These are phyloP conservation scores for Verticillium klebahnii DNA, from an alignment of 2,329 filamentous ascomycete genomes.

Conservation along the genomic window DNA sequence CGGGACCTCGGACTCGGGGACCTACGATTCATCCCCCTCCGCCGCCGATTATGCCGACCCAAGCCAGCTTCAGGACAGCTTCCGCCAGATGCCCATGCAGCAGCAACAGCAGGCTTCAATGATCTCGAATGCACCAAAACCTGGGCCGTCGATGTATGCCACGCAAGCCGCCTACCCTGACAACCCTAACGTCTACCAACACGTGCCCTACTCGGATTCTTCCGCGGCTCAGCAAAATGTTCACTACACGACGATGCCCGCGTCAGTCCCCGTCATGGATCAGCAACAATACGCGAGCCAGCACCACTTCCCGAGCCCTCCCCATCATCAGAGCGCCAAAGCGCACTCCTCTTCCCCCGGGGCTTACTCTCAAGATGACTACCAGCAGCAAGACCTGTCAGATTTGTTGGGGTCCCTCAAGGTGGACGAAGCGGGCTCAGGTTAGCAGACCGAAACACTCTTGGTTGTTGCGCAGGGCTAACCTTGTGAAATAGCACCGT, in stretches of 20 bases:
- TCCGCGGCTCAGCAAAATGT: slow-evolving; percentile 40
- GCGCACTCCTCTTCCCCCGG: slow-evolving; percentile 36
- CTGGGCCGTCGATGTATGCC: slow-evolving; percentile 40
- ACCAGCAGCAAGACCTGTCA: slow-evolving; percentile 66
- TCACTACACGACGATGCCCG: slow-evolving; percentile 49
- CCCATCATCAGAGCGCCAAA: slow-evolving; percentile 38
- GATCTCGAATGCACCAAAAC: slow-evolving; percentile 35
- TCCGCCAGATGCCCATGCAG: slow-evolving; percentile 46
- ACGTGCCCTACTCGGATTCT: slow-evolving; percentile 42
- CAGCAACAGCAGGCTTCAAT: slow-evolving; percentile 40
- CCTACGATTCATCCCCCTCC: slow-evolving; percentile 45
- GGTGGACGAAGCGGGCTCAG: slow-evolving; percentile 81
- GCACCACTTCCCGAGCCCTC: slow-evolving; percentile 49
- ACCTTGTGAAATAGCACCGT: slow-evolving; percentile 60
- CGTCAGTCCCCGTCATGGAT: slow-evolving; percentile 39
- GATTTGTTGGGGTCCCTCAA: slow-evolving; percentile 82
- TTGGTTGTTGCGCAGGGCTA: not conserved
- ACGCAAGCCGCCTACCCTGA: slow-evolving; percentile 45
- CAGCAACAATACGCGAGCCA: slow-evolving; percentile 46
- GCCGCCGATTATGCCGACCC: slow-evolving; percentile 31
- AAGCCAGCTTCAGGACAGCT: slow-evolving; percentile 39
- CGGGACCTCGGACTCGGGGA: slow-evolving; percentile 40
- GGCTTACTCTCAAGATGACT: slow-evolving; percentile 54
- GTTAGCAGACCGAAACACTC: slow-evolving; percentile 45
- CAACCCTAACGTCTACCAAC: slow-evolving; percentile 38